Percentiles rank a stretch among this genome's conserved stretches.
Evolutionary conservation across 176 grass and related monocot genomes (phyloP).

Genomic region (bread wheat (Triticum aestivum)): IWGSC_CS_RefSeq_v2.1 NC_057807.1:691236564-691237063

Average conservation of each 20-base stretch:
- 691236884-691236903: conserved; percentile 59
- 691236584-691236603: background rate
- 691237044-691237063: too few species aligned
- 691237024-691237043: too few species aligned
- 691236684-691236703: conserved; percentile 62
- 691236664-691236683: conserved; percentile 40
- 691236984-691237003: background rate
- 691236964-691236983: background rate
- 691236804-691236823: conserved; percentile 75
- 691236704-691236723: conserved; percentile 52
- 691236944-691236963: background rate
- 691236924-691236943: background rate
- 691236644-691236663: conserved; percentile 55
- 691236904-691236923: background rate
- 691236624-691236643: conserved; percentile 22
- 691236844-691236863: background rate
- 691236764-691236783: conserved; percentile 53
- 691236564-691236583: background rate
- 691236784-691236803: conserved; percentile 49
- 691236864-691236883: too few species aligned
- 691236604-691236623: background rate
- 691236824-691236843: conserved; percentile 38
- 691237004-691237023: too few species aligned
- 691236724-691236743: conserved; percentile 61
- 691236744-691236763: conserved; percentile 75